Base-by-base conservation (phyloP, 192 early-diverging fungal species). In the Phycomyces blakesleeanus region DNA sequence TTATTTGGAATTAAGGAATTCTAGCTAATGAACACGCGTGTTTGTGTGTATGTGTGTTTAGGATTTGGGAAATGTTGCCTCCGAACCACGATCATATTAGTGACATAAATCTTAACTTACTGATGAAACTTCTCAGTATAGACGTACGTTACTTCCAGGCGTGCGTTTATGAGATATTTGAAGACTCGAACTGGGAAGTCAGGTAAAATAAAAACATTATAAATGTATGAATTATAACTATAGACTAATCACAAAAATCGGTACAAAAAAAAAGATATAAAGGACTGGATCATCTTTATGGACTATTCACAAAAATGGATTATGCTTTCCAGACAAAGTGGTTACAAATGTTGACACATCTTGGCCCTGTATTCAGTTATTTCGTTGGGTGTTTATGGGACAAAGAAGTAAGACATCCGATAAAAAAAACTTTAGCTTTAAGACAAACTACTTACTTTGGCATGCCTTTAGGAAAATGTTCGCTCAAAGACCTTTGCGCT, bases 351-450 rank as follows among this genome's bases (percentile, higher is more conserved):
- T 68, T 83, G 18, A 63, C 76, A 7, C 64, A 74, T 16, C 57
- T 85, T 11, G 83, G 83, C 2, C 79, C 79, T 0, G 53, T 79
- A 7, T 85, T 82, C 41, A 83, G 79, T 51, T 78, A 72, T 44
- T 81, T 85, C 59, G 78, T 83, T 5, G 76, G 64, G 20, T 75
- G 77, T 49, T 67, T 85, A 50, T 83, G 81, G 81, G 83, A 85
- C 34, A 74, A 76, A 41, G 81, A 85, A 52, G 77, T 78, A 68
- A 54, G 20, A 18, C 11, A 24, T 21, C 1, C 5, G 15, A 15
- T 56, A 54, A n/a, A n/a, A n/a, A n/a, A n/a, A n/a, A n/a, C n/a
- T n/a, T n/a, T n/a, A n/a, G n/a, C n/a, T n/a, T n/a, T n/a, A n/a
- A n/a, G n/a, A n/a, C n/a, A n/a, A n/a, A n/a, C n/a, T n/a, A n/a